A percentile compares a stretch with the other conserved stretches of the same genome.
phyloP scores from a whole-genome alignment of 2,329 filamentous ascomycete genomes.

The Scolecobasidium constrictum region DNA sequence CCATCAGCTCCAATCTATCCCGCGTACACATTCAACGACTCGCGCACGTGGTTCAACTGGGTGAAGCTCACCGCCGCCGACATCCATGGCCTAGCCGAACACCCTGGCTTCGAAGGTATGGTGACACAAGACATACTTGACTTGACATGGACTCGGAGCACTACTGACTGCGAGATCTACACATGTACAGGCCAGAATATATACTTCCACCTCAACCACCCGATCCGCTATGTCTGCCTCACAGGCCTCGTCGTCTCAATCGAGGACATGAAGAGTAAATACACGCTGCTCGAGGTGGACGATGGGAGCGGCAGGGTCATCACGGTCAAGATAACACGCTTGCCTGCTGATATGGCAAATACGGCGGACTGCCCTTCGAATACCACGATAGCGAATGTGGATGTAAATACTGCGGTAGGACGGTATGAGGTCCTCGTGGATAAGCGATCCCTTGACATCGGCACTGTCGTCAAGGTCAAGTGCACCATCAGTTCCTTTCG shows the following conservation, averaged over 20 bases:
- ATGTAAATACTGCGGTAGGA: conserved; percentile 24
- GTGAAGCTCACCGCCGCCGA: conserved; percentile 48
- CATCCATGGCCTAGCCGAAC: conserved; percentile 40
- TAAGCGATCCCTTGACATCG: conserved; percentile 27
- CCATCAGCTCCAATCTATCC: conserved; percentile 37
- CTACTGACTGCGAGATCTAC: background rate
- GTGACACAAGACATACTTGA: conserved; percentile 2
- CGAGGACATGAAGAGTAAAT: conserved; percentile 27
- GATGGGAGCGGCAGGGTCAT: conserved; percentile 50
- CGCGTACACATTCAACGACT: conserved; percentile 47
- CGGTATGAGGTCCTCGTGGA: conserved; percentile 34
- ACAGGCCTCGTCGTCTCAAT: conserved; percentile 35
- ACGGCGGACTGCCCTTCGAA: conserved; percentile 19
- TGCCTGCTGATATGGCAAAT: conserved; percentile 17
- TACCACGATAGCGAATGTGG: conserved; percentile 27
- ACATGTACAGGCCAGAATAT: conserved; percentile 37
- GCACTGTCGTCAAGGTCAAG: conserved; percentile 44
- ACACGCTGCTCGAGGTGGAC: conserved; percentile 43
- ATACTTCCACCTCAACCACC: conserved; percentile 45
- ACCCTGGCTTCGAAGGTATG: conserved; percentile 41
- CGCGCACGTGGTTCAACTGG: conserved; percentile 52
- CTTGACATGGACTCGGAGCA: background rate
- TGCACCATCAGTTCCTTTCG: conserved; percentile 44
- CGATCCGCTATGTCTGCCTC: conserved; percentile 36
- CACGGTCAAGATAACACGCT: conserved; percentile 41